A percentile compares a stretch with the other conserved stretches of the same genome.
Conservation (phyloP, 257 asterid genomes). For the Hygrophila difformis region DNA sequence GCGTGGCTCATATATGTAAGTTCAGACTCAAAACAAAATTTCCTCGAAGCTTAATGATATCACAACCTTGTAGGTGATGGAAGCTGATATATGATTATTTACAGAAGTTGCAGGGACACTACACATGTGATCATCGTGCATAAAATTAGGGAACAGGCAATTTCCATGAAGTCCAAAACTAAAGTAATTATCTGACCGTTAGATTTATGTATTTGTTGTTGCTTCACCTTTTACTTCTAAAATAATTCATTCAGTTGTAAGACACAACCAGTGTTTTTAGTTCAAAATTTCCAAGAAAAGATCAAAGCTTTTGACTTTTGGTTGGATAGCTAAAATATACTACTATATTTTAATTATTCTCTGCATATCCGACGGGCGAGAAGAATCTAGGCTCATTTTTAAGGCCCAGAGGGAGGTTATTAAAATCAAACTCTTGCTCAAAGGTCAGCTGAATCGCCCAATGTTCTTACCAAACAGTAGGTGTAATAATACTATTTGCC, state of each 20-base stretch:
- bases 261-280: constrained; percentile 7
- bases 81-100: not conserved
- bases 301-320: constrained; percentile 2
- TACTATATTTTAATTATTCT: not conserved
- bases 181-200: not conserved
- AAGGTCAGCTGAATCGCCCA: not conserved
- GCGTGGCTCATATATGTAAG: not conserved
- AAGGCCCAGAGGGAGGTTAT: not conserved
- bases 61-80: not conserved
- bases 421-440: constrained; percentile 6
- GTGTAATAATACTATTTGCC: not conserved
- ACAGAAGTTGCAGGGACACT: not conserved
- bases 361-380: not conserved
- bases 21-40: not conserved
- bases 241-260: not conserved
- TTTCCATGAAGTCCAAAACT: no score
- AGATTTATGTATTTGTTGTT: not conserved
- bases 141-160: no score
- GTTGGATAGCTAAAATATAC: not conserved
- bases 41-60: not conserved
- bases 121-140: not conserved
- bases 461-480: constrained; percentile 3
- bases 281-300: constrained; percentile 1
- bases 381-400: no score
- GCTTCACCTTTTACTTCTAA: constrained; percentile 1